phyloP scores from a whole-genome alignment of 2,329 filamentous ascomycete species.

The Colletotrichum ledebouriae region DNA sequence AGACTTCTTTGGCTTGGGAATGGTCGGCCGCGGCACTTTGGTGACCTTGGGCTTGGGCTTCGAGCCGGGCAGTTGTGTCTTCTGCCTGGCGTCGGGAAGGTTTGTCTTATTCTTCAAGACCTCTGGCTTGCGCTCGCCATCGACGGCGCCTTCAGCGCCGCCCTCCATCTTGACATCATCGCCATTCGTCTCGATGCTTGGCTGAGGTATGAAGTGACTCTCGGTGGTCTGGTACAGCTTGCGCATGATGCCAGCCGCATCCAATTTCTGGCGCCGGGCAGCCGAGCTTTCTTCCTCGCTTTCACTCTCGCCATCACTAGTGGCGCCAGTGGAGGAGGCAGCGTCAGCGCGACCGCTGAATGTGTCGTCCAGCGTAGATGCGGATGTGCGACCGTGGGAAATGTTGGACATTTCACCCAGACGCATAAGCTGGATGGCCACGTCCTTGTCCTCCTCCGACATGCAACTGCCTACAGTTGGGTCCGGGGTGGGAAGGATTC shows the following conservation, averaged over 20 bases:
- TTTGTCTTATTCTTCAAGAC: slow-evolving; percentile 52
- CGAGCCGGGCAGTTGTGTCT: slow-evolving; percentile 50
- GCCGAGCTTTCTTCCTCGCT: slow-evolving; percentile 72
- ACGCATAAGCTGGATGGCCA: slow-evolving; percentile 96
- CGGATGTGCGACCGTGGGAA: slow-evolving; percentile 91
- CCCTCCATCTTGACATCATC: slow-evolving; percentile 69
- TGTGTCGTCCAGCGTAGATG: slow-evolving; percentile 92
- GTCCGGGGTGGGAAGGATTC: slow-evolving; percentile 90
- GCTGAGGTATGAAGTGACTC: slow-evolving; percentile 63
- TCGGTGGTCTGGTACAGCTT: slow-evolving; percentile 66
- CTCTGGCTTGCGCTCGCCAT: slow-evolving; percentile 57
- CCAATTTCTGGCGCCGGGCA: slow-evolving; percentile 70
- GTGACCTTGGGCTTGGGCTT: slow-evolving; percentile 61
- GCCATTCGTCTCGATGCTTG: slow-evolving; percentile 63
- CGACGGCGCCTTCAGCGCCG: slow-evolving; percentile 52
- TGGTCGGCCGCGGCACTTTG: slow-evolving; percentile 55
- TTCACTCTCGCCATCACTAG: slow-evolving; percentile 81
- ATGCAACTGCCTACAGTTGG: slow-evolving; percentile 98
- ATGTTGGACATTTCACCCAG: slow-evolving; percentile 94
- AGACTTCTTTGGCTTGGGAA: slow-evolving; percentile 66
- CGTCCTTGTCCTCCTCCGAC: slow-evolving; percentile 93
- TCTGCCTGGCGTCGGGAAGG: slow-evolving; percentile 55
- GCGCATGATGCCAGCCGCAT: slow-evolving; percentile 56
- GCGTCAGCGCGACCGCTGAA: slow-evolving; percentile 91
- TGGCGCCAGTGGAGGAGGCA: slow-evolving; percentile 86